phyloP scores from a whole-genome alignment of 2,329 filamentous ascomycete species.

The Colletotrichum sp. region DNA sequence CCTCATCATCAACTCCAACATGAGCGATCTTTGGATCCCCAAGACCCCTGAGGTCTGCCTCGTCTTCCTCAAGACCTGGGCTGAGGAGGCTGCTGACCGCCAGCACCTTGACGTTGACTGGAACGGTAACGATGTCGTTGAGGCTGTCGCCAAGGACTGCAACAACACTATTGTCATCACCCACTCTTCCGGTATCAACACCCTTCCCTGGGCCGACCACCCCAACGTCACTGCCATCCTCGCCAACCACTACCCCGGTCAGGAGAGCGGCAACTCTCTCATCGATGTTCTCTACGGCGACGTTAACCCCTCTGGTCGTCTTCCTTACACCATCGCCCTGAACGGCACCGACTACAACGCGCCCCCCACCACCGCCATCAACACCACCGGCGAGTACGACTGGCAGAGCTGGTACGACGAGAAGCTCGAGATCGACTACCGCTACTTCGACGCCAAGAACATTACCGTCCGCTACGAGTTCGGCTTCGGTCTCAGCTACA shows the following conservation, averaged over 20 bases:
- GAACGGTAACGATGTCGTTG: conserved; percentile 58
- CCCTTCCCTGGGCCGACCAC: conserved; percentile 63
- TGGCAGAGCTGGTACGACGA: conserved; percentile 61
- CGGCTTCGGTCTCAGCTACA: conserved; percentile 74
- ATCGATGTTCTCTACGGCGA: conserved; percentile 73
- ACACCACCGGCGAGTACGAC: conserved; percentile 40
- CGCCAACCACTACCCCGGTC: conserved; percentile 73
- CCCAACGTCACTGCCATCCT: conserved; percentile 70
- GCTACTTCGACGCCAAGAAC: conserved; percentile 65
- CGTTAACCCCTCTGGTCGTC: conserved; percentile 70
- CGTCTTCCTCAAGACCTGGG: conserved; percentile 70
- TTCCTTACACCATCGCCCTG: conserved; percentile 75
- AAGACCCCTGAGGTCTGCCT: conserved; percentile 67
- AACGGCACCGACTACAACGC: conserved; percentile 53
- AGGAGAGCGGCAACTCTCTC: conserved; percentile 73
- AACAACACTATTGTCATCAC: conserved; percentile 67
- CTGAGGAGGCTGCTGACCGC: conserved; percentile 67
- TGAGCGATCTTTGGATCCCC: conserved; percentile 51
- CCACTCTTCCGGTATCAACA: conserved; percentile 71
- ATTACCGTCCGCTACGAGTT: conserved; percentile 69
- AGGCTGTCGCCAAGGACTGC: conserved; percentile 20
- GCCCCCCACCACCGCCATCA: conserved; percentile 40
- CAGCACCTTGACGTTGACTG: conserved; percentile 60
- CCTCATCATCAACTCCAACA: conserved; percentile 37
- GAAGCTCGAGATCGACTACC: conserved; percentile 72